Percentiles rank a stretch among this genome's conserved stretches.
Conservation (phyloP, 768 basidiomycete genomes). For the Tylopilus sp. region DNA sequence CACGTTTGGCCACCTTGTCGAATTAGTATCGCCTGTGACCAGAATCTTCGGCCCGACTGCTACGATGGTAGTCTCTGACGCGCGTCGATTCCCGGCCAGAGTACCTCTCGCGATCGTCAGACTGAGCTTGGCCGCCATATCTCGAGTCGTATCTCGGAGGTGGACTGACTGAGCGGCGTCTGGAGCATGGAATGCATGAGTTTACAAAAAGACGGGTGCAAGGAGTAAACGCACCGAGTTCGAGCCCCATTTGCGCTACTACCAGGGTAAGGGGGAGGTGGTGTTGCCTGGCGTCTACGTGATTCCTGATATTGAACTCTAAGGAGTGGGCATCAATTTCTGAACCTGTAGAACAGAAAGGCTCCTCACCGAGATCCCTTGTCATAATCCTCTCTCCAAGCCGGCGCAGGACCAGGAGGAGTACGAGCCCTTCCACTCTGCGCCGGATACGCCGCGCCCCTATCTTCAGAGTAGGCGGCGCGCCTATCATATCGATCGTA, state of each 20-base stretch:
- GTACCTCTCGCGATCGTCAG: conserved; percentile 54
- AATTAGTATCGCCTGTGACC: conserved; percentile 28
- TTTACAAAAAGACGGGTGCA: not conserved
- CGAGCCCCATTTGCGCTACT: conserved; percentile 40
- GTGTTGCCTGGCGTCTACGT: conserved; percentile 52
- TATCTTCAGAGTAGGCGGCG: conserved; percentile 39
- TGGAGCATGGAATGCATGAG: conserved; percentile 21
- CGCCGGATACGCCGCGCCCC: conserved; percentile 41
- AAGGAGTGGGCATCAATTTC: not conserved
- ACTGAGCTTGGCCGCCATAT: conserved; percentile 44
- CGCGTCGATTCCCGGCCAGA: conserved; percentile 35
- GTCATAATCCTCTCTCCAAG: conserved; percentile 62
- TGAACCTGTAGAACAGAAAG: not conserved
- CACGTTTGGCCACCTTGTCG: not conserved
- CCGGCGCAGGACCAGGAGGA: conserved; percentile 53
- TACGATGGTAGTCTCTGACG: conserved; percentile 41
- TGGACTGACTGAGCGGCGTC: conserved; percentile 73
- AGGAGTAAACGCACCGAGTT: conserved; percentile 33
- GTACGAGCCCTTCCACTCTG: conserved; percentile 49
- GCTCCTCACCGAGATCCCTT: conserved; percentile 52
- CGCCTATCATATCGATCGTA: conserved; percentile 66
- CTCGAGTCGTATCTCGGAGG: conserved; percentile 50
- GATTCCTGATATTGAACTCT: conserved; percentile 26
- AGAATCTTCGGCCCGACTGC: conserved; percentile 30
- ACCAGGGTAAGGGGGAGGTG: conserved; percentile 50